Percentiles rank a stretch among this genome's conserved stretches.
Conservation (phyloP, 2,329 filamentous ascomycete genomes). For the Cercospora canescens region DNA sequence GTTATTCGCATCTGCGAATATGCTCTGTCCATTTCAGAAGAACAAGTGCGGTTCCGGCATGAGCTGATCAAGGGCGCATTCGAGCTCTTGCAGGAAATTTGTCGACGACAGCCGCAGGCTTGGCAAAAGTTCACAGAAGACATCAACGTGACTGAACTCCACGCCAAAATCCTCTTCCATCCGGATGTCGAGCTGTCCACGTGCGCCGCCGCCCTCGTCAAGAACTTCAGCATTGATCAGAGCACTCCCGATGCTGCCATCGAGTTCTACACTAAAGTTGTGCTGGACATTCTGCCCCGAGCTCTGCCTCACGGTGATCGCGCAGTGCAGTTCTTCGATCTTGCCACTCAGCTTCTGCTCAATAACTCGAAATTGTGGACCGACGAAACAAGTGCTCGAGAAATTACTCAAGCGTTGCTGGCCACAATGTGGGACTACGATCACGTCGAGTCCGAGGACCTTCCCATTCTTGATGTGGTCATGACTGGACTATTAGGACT, state of each 20-base stretch:
- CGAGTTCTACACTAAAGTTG: conserved; percentile 26
- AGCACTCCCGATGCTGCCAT: conserved; percentile 15
- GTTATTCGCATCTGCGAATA: conserved; percentile 24
- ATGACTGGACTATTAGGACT: conserved; percentile 40
- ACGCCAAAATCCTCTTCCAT: conserved; percentile 33
- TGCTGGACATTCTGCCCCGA: conserved; percentile 23
- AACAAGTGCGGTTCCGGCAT: neutral
- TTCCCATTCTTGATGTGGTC: conserved; percentile 25
- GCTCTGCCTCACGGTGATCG: conserved; percentile 17
- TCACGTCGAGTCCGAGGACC: conserved; percentile 28
- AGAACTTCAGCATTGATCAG: conserved; percentile 27
- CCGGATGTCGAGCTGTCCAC: conserved; percentile 18
- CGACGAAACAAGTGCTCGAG: conserved; percentile 25
- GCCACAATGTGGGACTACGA: conserved; percentile 22
- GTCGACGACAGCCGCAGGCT: conserved; percentile 32
- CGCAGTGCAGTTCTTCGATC: conserved; percentile 26
- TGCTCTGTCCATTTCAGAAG: neutral
- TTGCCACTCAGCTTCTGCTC: conserved; percentile 21
- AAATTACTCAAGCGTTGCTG: conserved; percentile 22
- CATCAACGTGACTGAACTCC: conserved; percentile 37
- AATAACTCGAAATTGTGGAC: conserved; percentile 11
- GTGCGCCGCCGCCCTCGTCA: conserved; percentile 20
- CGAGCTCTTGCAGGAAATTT: conserved; percentile 15
- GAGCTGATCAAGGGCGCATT: conserved; percentile 4
- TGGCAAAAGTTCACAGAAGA: conserved; percentile 26